Evolutionary conservation across 495 filamentous ascomycete species (phyloP).

Genomic region (Aeminium ludgeri): DNA sequence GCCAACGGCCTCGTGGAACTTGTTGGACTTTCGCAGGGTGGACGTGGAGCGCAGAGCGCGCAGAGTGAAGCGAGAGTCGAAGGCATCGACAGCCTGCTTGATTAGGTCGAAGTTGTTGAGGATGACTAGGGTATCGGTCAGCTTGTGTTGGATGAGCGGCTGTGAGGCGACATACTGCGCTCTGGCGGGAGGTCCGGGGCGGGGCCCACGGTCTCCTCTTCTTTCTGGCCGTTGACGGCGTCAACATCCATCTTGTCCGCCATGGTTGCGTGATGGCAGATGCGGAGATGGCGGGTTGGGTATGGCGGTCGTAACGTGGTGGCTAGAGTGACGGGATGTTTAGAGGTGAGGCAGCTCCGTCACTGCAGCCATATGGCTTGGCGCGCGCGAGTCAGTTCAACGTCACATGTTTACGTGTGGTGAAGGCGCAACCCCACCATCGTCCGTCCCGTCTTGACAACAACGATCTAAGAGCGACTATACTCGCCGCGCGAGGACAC

Average conservation of each 20-base stretch:
- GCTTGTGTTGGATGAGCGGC: slow-evolving; percentile 4
- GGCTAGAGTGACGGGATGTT: no score
- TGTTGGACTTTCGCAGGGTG: slow-evolving; percentile 74
- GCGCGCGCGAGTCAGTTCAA: no score
- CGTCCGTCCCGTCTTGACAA: no score
- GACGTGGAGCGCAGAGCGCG: slow-evolving; percentile 89
- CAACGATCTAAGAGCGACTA: no score
- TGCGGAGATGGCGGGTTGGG: no score
- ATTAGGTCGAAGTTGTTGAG: slow-evolving; percentile 81
- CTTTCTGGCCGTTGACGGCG: slow-evolving; percentile 11
- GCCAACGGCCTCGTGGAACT: slow-evolving; percentile 8
- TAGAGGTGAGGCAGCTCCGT: no score
- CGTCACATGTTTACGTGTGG: no score
- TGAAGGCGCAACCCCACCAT: no score
- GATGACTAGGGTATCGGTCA: slow-evolving; percentile 48
- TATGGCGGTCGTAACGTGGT: no score
- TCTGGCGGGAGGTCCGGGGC: slow-evolving; percentile 11
- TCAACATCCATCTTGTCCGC: slow-evolving; percentile 28
- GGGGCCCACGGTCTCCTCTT: slow-evolving; percentile 9
- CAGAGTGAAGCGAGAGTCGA: slow-evolving; percentile 87
- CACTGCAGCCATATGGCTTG: no score
- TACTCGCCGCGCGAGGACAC: neutral
- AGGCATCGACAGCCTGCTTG: slow-evolving; percentile 79
- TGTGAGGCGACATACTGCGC: slow-evolving; percentile 6
- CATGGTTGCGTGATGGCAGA: slow-evolving; percentile 21